Evolutionary conservation across 306 rosid genomes (phyloP).

Genomic region (Prunus salicina): DNA sequence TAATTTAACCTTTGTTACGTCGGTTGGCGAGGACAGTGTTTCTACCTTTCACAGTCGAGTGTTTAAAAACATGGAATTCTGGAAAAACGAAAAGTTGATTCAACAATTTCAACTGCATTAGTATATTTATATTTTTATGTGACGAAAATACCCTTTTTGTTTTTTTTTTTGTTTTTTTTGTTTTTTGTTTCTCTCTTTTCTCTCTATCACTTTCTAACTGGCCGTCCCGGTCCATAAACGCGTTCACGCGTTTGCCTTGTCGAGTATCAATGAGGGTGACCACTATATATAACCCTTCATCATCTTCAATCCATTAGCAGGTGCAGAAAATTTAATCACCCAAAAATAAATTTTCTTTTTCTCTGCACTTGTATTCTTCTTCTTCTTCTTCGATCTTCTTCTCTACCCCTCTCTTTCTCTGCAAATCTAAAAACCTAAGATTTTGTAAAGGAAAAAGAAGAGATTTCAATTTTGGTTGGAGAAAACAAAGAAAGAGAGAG

Average conservation of each 20-base stretch:
- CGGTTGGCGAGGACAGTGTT: too few species aligned
- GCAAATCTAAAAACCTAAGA: neutral
- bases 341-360: neutral
- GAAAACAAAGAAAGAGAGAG: neutral
- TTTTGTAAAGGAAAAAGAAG: neutral
- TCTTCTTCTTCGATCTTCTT: neutral
- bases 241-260: conserved; percentile 65
- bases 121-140: too few species aligned
- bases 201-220: conserved; percentile 19
- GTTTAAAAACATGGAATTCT: too few species aligned
- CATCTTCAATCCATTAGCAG: conserved; percentile 14
- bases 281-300: conserved; percentile 47
- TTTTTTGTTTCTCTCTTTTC: neutral
- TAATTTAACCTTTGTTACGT: neutral
- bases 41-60: neutral
- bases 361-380: conserved; percentile 37
- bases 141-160: neutral
- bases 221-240: conserved; percentile 36
- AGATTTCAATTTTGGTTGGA: neutral
- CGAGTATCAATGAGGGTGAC: conserved; percentile 25
- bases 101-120: neutral
- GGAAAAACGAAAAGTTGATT: neutral
- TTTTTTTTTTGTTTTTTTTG: neutral
- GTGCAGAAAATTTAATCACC: conserved; percentile 37
- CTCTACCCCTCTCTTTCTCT: neutral